Conservation (phyloP, 2,329 filamentous ascomycete genomes). For the Cercospora sp. region DNA sequence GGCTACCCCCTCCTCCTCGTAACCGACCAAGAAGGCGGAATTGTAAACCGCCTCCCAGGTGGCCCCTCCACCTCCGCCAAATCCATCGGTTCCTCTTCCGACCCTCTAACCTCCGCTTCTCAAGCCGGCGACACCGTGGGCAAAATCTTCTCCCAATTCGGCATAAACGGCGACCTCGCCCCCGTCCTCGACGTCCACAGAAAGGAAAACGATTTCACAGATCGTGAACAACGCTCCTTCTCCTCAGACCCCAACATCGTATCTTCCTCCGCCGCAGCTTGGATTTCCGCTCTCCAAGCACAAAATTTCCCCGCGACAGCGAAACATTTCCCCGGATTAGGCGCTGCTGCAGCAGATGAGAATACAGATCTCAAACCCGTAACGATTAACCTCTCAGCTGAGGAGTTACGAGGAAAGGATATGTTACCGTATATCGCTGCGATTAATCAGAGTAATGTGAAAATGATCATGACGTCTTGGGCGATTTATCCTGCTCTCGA, state of each 20-base stretch:
- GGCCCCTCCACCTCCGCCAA: conserved; percentile 20
- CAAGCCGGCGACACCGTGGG: conserved; percentile 16
- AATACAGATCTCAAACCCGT: conserved; percentile 24
- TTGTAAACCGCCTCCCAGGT: conserved; percentile 23
- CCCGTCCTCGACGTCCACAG: conserved; percentile 25
- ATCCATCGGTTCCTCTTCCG: conserved; percentile 10
- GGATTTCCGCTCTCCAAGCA: conserved; percentile 20
- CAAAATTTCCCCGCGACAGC: conserved; percentile 20
- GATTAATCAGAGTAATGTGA: conserved; percentile 7
- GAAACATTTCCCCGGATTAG: conserved; percentile 26
- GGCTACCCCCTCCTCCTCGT: conserved; percentile 22
- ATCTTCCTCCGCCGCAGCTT: conserved; percentile 13
- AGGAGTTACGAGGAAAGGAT: conserved; percentile 16
- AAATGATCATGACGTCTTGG: conserved; percentile 26
- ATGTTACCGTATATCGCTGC: conserved; percentile 20
- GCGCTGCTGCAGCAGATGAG: conserved; percentile 11
- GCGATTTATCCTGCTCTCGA: conserved; percentile 25
- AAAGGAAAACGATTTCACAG: conserved; percentile 19
- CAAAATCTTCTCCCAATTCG: conserved; percentile 12
- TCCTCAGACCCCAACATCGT: conserved; percentile 14
- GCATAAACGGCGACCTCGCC: conserved; percentile 24
- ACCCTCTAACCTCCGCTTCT: conserved; percentile 13
- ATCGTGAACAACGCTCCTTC: conserved; percentile 22
- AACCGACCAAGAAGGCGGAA: conserved; percentile 24
- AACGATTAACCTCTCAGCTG: conserved; percentile 14